Evolutionary conservation across 1,284 basidiomycete species (phyloP).

Genomic region (Coriolopsis trogii): DNA sequence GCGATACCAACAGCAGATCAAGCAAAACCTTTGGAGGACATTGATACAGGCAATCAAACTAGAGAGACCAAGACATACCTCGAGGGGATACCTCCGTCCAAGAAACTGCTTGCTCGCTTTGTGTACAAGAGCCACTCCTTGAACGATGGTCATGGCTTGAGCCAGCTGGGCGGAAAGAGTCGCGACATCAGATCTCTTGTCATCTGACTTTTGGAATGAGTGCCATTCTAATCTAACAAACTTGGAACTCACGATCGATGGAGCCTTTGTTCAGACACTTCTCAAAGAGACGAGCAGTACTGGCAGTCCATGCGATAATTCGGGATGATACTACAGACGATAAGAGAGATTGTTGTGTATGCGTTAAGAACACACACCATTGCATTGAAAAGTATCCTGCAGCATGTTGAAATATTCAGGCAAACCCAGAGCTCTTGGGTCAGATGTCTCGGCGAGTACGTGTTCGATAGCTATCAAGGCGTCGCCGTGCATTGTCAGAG

Average conservation of each 20-base stretch:
- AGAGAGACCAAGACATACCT: conserved; percentile 70
- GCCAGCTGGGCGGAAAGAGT: conserved; percentile 52
- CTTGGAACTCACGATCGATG: conserved; percentile 27
- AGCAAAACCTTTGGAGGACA: conserved; percentile 68
- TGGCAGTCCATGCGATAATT: conserved; percentile 53
- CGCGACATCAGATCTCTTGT: conserved; percentile 46
- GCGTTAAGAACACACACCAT: conserved; percentile 53
- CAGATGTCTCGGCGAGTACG: conserved; percentile 58
- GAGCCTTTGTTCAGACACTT: conserved; percentile 27
- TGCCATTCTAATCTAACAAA: too few relatives aligned
- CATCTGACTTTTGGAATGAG: conserved; percentile 34
- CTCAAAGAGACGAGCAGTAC: conserved; percentile 29
- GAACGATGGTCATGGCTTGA: conserved; percentile 68
- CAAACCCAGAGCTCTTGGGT: conserved; percentile 36
- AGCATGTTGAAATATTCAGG: conserved; percentile 60
- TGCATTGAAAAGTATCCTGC: conserved; percentile 78
- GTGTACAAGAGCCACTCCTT: conserved; percentile 81
- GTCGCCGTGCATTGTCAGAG: conserved; percentile 47
- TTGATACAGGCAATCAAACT: too few relatives aligned
- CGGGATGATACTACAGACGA: conserved; percentile 57
- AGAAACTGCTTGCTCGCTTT: conserved; percentile 67
- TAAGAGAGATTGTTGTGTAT: neutral
- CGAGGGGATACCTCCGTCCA: conserved; percentile 68
- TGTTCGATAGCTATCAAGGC: conserved; percentile 62
- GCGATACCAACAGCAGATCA: conserved; percentile 69